Percentiles rank a stretch among this genome's conserved stretches.
Conservation (phyloP, 2,329 filamentous ascomycete species). For the Venturia asperata region DNA sequence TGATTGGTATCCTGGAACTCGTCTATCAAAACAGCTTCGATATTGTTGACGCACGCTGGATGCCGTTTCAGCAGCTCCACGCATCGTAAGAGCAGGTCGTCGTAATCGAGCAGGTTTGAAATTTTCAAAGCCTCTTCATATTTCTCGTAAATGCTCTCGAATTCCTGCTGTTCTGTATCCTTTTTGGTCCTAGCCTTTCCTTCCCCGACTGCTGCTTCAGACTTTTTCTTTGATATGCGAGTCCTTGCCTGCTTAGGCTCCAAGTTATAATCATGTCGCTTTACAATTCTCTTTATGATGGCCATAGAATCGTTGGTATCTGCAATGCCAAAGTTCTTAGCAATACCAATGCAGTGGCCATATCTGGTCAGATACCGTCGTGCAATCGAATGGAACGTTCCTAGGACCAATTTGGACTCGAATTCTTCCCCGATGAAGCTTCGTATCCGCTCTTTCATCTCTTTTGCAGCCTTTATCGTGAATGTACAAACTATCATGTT, state of each 20-base stretch:
- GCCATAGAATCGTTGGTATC: constrained; percentile 73
- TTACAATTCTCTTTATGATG: constrained; percentile 76
- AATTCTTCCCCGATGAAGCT: constrained; percentile 70
- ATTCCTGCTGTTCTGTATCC: constrained; percentile 53
- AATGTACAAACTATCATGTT: constrained; percentile 95
- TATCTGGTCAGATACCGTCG: constrained; percentile 77
- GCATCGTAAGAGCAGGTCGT: constrained; percentile 81
- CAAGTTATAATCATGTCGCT: constrained; percentile 59
- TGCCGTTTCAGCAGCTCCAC: constrained; percentile 67
- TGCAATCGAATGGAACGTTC: constrained; percentile 92
- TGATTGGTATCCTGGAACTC: constrained; percentile 97
- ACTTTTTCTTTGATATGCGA: constrained; percentile 64
- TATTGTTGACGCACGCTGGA: constrained; percentile 77
- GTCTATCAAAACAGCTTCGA: constrained; percentile 87
- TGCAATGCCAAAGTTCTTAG: constrained; percentile 81
- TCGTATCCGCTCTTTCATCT: constrained; percentile 87
- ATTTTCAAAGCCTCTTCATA: constrained; percentile 70
- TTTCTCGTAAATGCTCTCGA: constrained; percentile 59
- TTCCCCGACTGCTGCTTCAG: constrained; percentile 37
- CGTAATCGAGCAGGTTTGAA: constrained; percentile 86
- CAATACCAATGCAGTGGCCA: constrained; percentile 73
- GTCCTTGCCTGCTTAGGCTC: constrained; percentile 64
- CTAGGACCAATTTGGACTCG: constrained; percentile 72
- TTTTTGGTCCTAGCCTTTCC: constrained; percentile 25
- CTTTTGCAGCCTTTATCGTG: constrained; percentile 85